Evolutionary conservation across 768 basidiomycete genomes (phyloP), one percentile per base, ranked within the genome.

Genomic region (Auriscalpium vulgare): DNA sequence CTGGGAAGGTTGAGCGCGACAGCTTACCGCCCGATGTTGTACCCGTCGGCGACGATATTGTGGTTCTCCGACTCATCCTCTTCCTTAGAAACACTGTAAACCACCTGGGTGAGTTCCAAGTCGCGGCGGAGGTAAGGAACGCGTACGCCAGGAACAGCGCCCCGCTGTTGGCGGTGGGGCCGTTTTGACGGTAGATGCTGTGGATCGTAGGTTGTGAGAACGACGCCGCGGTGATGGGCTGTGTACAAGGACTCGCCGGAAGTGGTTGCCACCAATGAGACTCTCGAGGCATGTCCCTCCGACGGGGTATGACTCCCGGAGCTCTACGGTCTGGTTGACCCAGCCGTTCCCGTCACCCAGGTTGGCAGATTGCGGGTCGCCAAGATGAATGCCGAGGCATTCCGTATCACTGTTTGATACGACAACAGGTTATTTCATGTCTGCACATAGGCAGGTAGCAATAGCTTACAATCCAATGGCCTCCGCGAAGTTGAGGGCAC

Each of bases 141-240:
- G 68, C 80, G 61, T 65, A 83, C 80, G 80, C 81, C 17, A 83
- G 72, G 67, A 87, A 88, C 34, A 85, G 66, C 4, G 78, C 76
- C 0, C 72, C 72, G 36, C 67, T 79, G 51, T 76, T 40, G 2
- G 83, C 84, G 14, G 34, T 19, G 3, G 78, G 65, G 1, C 85
- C 84, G 58, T 85, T 81, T 66, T 87, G 84, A 44, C 74, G 75
- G 66, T 66, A 85, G 6, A 81, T 72, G 13, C 82, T 82, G 60
- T 14, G 46, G 48, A 37, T 17, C 43, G 56, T 35, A 17, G 21
- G 19, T n/a, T 10, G 34, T 13, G 35, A 17, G 16, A 19, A 46
- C 36, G 17, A 34, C 23, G 38, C 45, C 36, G 23, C 37, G 8
- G 29, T 52, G 14, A 35, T 23, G 43, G 50, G 23, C 11, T 8